Percentiles rank a stretch among this genome's conserved stretches.
Conservation (phyloP, 2,329 filamentous ascomycete genomes). For the Colletotrichum tamarilloi region DNA sequence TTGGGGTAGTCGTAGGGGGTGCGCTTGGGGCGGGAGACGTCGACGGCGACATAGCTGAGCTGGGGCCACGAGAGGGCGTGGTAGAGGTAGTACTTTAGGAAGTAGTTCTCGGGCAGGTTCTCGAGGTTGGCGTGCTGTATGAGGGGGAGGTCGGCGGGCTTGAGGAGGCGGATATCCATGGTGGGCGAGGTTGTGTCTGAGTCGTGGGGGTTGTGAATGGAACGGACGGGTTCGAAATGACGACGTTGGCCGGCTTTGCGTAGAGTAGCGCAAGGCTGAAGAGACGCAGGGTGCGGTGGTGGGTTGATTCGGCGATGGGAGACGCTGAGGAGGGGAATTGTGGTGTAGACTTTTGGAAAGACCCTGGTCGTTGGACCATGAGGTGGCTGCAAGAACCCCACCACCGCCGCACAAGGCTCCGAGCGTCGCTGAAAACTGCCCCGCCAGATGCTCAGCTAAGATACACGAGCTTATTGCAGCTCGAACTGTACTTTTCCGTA, state of each 20-base stretch:
- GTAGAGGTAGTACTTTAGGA: slow-evolving; percentile 99
- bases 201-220: background rate
- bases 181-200: slow-evolving; percentile 39
- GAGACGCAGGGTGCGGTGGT: slow-evolving; percentile 5
- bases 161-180: slow-evolving; percentile 94
- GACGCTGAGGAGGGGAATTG: slow-evolving; percentile 5
- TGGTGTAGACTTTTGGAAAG: slow-evolving; percentile 30
- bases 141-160: slow-evolving; percentile 84
- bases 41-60: slow-evolving; percentile 95
- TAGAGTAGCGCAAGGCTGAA: slow-evolving; percentile 19
- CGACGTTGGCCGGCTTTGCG: background rate
- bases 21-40: slow-evolving; percentile 82
- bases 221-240: background rate
- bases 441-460: slow-evolving; percentile 11
- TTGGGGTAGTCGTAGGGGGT: slow-evolving; percentile 91
- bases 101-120: slow-evolving; percentile 99
- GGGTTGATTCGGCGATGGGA: slow-evolving; percentile 10
- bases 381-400: slow-evolving; percentile 25
- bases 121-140: slow-evolving; percentile 99
- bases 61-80: slow-evolving; percentile 98
- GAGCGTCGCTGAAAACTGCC: slow-evolving; percentile 23
- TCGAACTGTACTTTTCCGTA: background rate
- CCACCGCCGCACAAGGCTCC: slow-evolving; percentile 29
- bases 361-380: slow-evolving; percentile 17
- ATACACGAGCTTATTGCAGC: background rate